Base-by-base conservation (phyloP, 139 green algal genomes). In the Penium margaritaceum region DNA sequence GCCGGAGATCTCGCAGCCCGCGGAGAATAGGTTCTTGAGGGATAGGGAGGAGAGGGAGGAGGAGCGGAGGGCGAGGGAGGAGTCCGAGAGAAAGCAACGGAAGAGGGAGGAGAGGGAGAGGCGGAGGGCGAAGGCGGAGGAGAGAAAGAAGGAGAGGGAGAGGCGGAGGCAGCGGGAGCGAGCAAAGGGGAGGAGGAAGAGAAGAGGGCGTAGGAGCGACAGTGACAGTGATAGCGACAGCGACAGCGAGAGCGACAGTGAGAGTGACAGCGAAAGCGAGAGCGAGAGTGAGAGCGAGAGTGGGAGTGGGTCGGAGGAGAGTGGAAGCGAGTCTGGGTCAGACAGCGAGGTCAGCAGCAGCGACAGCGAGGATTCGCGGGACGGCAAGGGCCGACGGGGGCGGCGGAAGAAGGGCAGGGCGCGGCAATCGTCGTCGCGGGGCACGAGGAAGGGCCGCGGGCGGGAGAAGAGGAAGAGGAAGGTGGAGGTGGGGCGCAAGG, bases 141-240 rank as follows among this genome's bases (percentile, higher is more conserved):
- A 27, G 24, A 30, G 69, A 36, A 9, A 36, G 27, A 53, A 77
- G 64, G 32, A 44, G 19, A 54, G n/a, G n/a, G n/a, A n/a, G n/a
- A n/a, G n/a, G n/a, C n/a, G n/a, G n/a, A n/a, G n/a, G n/a, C n/a
- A n/a, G n/a, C n/a, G n/a, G n/a, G n/a, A n/a, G n/a, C n/a, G n/a
- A n/a, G n/a, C n/a, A n/a, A n/a, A 58, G 34, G 39, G 37, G 34
- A 66, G n/a, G 19, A 67, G 32, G 19, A 55, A 63, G 41, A 77
- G 34, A 9, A 29, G 30, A 19, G 12, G 35, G n/a, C n/a, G 24
- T 21, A 41, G 6, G 17, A 67, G n/a, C 37, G 44, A 69, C 14
- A 67, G 72, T 32, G 72, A 79, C 29, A 54, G 29, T 70, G 72
- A 70, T 9, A 74, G 65, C 32, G 34, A 53, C n/a, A n/a, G n/a